These are phyloP conservation scores for Chrysopogon serrulatus DNA, from an alignment of 176 grass and related monocot genomes.

Conservation along the genomic window DNA sequence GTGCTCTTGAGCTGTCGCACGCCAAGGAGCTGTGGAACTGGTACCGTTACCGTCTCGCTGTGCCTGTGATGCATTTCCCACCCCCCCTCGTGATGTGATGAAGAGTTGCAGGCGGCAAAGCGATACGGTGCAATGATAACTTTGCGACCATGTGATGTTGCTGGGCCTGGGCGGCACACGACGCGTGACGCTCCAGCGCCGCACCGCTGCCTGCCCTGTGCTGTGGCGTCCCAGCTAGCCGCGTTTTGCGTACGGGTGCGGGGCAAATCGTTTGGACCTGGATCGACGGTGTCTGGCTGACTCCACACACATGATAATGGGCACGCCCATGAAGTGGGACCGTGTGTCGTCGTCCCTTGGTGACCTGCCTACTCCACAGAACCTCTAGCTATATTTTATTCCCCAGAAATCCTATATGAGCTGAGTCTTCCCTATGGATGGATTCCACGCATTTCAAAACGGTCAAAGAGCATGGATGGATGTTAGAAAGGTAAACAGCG, in stretches of 20 bases:
- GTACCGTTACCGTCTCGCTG: background rate
- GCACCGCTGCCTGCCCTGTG: background rate
- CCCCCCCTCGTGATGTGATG: too few relatives aligned
- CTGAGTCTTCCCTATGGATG: background rate
- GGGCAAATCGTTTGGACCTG: background rate
- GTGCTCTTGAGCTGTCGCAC: background rate
- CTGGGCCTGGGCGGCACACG: conserved; percentile 6
- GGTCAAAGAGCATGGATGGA: background rate
- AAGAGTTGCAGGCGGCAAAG: background rate
- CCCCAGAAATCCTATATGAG: background rate
- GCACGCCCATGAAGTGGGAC: background rate
- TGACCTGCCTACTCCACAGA: background rate
- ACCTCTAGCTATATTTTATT: background rate
- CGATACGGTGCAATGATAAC: background rate
- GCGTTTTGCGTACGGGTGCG: background rate
- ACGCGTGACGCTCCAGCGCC: background rate
- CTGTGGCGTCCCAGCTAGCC: background rate
- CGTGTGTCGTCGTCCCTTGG: background rate
- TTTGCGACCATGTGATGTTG: conserved; percentile 9
- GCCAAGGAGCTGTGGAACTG: background rate
- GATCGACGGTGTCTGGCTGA: background rate
- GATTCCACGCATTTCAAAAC: background rate
- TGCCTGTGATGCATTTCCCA: background rate
- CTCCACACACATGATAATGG: background rate
- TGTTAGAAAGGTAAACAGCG: background rate